A percentile compares a stretch with the other conserved stretches of the same genome.
Conservation (phyloP, 2,329 filamentous ascomycete species). For the Fusarium sp. region DNA sequence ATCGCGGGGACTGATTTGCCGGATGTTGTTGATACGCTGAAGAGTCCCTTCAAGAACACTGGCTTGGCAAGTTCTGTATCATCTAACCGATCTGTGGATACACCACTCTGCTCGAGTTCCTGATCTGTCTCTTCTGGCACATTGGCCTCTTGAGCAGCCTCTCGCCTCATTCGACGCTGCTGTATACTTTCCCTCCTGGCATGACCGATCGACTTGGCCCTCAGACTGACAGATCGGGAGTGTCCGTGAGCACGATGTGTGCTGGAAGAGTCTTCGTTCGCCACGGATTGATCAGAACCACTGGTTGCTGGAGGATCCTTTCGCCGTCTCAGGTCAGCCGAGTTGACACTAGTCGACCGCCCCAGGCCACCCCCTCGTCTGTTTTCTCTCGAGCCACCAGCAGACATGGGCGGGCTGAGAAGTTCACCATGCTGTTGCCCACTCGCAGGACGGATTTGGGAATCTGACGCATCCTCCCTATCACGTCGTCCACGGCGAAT, state of each 20-base stretch:
- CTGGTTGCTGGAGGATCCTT: conserved; percentile 80
- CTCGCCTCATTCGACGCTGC: conserved; percentile 79
- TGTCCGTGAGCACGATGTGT: conserved; percentile 65
- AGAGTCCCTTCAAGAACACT: conserved; percentile 94
- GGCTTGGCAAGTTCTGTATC: conserved; percentile 88
- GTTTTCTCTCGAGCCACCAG: conserved; percentile 67
- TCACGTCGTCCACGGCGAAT: conserved; percentile 73
- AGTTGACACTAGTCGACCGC: conserved; percentile 92
- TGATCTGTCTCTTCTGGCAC: conserved; percentile 92
- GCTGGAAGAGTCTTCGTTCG: conserved; percentile 64
- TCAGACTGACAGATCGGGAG: conserved; percentile 72
- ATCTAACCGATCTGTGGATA: conserved; percentile 71
- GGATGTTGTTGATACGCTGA: conserved; percentile 96
- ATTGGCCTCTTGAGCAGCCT: conserved; percentile 78
- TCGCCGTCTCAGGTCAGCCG: conserved; percentile 81
- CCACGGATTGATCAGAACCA: conserved; percentile 80
- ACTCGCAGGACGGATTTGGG: conserved; percentile 66
- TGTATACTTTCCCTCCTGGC: conserved; percentile 93
- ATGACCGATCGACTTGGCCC: conserved; percentile 90
- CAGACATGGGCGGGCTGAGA: conserved; percentile 77
- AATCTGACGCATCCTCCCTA: conserved; percentile 62
- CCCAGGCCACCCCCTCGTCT: conserved; percentile 76
- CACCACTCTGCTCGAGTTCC: conserved; percentile 74
- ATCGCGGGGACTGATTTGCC: conserved; percentile 90
- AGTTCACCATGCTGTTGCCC: conserved; percentile 83